Evolutionary conservation across 2,329 filamentous ascomycete genomes (phyloP).

Genomic region (Fusarium sp.): DNA sequence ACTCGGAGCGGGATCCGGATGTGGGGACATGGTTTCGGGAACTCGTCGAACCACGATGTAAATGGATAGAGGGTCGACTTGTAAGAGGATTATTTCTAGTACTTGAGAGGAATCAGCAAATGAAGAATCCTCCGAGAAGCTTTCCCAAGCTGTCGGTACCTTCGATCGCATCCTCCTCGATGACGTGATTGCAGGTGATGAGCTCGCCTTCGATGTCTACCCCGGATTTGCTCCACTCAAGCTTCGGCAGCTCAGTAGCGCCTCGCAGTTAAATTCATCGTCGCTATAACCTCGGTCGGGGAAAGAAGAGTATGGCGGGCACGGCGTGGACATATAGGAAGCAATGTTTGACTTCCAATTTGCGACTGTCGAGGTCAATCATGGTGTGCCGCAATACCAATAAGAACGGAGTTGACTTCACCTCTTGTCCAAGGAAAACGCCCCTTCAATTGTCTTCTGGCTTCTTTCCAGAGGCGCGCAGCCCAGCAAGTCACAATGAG

Average conservation of each 20-base stretch:
- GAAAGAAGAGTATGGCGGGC: background rate
- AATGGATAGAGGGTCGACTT: background rate
- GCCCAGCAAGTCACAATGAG: background rate
- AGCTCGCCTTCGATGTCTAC: conserved; percentile 33
- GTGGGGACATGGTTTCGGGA: conserved; percentile 29
- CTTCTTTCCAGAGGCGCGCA: background rate
- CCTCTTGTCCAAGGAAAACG: background rate
- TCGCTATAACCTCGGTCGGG: background rate
- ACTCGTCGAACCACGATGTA: background rate
- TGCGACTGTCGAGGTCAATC: background rate
- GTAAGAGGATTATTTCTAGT: background rate
- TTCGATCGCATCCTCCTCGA: conserved; percentile 8
- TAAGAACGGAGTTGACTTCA: background rate
- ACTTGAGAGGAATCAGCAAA: conserved; percentile 9
- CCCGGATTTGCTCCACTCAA: conserved; percentile 23
- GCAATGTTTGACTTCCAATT: background rate
- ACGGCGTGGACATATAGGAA: background rate
- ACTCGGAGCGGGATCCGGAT: conserved; percentile 12
- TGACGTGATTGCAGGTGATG: conserved; percentile 35
- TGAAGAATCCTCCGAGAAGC: conserved; percentile 1
- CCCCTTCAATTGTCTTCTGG: background rate
- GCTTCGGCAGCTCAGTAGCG: background rate
- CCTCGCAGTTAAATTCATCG: background rate
- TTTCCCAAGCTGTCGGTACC: conserved; percentile 18
- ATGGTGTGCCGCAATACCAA: too few species aligned